Evolutionary conservation across 352 stramenopile genomes (phyloP).

Genomic region (Phytophthora brassicae): DNA sequence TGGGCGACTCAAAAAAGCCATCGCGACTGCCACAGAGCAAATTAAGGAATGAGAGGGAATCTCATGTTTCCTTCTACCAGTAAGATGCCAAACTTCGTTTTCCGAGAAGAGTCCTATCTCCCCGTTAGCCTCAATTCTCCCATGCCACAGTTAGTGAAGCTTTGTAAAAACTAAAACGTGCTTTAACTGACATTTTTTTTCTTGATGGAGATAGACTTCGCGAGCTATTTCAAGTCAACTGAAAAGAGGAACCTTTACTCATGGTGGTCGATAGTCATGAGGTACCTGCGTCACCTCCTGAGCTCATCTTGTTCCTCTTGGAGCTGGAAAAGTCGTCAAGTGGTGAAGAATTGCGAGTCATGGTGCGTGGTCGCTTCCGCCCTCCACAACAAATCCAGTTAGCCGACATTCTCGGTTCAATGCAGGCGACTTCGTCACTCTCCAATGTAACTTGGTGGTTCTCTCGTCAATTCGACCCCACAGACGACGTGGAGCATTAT

Average conservation of each 20-base stretch:
- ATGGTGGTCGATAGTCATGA: conserved; percentile 5
- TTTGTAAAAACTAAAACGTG: background rate
- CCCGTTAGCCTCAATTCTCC: background rate
- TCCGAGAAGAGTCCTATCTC: background rate
- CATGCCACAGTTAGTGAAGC: background rate
- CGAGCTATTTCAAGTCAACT: conserved; percentile 11
- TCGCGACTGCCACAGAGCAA: conserved; percentile 2
- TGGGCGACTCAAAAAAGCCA: conserved; percentile 4
- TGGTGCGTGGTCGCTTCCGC: conserved; percentile 45
- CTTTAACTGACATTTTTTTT: background rate
- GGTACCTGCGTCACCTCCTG: conserved; percentile 2
- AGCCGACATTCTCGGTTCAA: conserved; percentile 24
- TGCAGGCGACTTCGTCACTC: conserved; percentile 23
- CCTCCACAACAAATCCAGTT: conserved; percentile 45
- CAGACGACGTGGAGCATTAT: conserved; percentile 61
- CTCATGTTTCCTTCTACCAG: background rate
- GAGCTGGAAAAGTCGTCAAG: conserved; percentile 38
- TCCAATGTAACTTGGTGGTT: conserved; percentile 45
- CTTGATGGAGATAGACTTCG: background rate
- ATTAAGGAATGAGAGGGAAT: conserved; percentile 5
- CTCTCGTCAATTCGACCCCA: conserved; percentile 57
- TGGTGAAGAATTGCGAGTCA: conserved; percentile 36
- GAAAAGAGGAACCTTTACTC: background rate
- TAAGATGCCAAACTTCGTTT: background rate
- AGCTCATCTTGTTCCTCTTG: conserved; percentile 45